These are phyloP conservation scores for Micractinium sp. DNA, from an alignment of 139 green algal genomes.

Conservation along the genomic window DNA sequence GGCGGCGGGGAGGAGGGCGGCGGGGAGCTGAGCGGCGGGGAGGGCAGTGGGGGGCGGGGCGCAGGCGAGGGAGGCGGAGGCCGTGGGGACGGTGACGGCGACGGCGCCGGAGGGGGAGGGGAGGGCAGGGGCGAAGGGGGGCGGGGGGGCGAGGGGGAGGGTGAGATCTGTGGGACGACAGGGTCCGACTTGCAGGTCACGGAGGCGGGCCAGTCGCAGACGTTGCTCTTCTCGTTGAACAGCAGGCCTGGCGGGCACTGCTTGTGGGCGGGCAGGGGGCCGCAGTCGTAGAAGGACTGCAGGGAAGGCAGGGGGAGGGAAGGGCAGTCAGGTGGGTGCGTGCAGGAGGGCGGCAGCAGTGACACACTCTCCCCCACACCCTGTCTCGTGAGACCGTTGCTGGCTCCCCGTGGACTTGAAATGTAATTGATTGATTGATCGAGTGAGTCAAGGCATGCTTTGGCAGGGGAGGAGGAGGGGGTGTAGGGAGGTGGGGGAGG, in stretches of 20 bases:
- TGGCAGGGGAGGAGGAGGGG: no score
- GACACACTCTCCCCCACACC: no score
- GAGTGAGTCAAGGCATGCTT: no score
- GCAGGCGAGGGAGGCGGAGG: background rate
- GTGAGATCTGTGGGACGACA: background rate
- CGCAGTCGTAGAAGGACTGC: slow-evolving; percentile 16
- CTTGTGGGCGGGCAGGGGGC: background rate
- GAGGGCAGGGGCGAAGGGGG: background rate
- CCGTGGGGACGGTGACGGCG: background rate
- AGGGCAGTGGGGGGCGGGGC: background rate
- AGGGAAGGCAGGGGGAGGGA: background rate
- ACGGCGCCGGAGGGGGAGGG: background rate
- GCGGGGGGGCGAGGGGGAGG: background rate
- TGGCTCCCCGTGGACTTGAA: no score
- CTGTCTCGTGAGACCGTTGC: no score
- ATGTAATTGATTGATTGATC: no score
- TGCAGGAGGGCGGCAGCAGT: no score
- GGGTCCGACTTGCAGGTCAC: background rate
- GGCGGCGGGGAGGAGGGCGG: background rate
- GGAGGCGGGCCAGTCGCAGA: background rate
- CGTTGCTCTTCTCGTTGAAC: background rate
- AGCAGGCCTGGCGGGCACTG: background rate
- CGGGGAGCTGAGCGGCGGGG: background rate
- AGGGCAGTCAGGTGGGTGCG: no score
- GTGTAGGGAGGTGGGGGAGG: no score